Evolutionary conservation across 2,329 filamentous ascomycete genomes (phyloP), one percentile per base, ranked within the genome.

Genomic region (Sporothrix inflata): DNA sequence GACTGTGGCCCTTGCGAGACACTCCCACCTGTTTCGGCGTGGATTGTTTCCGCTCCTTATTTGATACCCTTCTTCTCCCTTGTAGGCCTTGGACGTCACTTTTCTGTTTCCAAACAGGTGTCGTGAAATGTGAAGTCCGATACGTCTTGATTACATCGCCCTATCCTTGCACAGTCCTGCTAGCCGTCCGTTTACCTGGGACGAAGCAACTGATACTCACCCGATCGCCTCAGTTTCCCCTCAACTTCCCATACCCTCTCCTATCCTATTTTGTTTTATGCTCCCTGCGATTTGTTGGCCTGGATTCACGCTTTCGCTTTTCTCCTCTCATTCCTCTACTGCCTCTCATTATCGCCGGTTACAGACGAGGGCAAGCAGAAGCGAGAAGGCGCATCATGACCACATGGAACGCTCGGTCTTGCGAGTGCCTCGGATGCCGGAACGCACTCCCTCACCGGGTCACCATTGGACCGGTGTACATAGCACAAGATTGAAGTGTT

Each of bases 181-280:
- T 27, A 47, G 7, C 68, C 55, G 27, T 16, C 30, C 5, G 42
- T 38, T 63, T 61, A 70, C 68, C 68, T 70, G 68, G 68, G 12
- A 40, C 68, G 12, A 34, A 61, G 55, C 68, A 38, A 30, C 14
- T 66, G 61, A 66, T 47, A 45, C 40, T 7, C 24, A 4, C 12
- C 47, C 61, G 40, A 47, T 47, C 61, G 21, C 61, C 57, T 42
- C 61, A 47, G 14, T 12, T 4, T 1, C 14, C 24, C 53, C 7
- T 70, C 19, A 21, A 38, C 51, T 40, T 34, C 34, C 42, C 65
- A 21, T 24, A 45, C 30, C 38, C 21, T 19, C 42, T 53, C 49
- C 9, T n/a, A 55, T 19, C 47, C 21, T 42, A 9, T 57, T 69
- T 24, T 55, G 49, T 69, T 63, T 55, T 69, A 45, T 69, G 21